Evolutionary conservation across 192 early-diverging fungal genomes (phyloP), one percentile per base, ranked within the genome.

Genomic region (Backusella australiensis): DNA sequence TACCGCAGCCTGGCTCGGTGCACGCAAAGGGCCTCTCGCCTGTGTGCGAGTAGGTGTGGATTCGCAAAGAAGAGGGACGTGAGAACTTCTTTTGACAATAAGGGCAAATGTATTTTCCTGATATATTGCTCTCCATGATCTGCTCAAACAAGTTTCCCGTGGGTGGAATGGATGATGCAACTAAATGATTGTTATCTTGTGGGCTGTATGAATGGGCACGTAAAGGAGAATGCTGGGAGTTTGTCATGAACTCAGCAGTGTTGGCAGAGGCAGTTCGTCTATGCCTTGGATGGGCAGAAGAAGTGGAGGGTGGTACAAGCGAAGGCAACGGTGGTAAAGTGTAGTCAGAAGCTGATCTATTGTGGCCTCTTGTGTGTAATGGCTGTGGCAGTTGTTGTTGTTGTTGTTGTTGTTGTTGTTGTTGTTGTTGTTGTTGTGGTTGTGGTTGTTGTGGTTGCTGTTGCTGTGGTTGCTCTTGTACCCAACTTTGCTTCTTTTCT

Each of bases 41-140:
- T 3, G 93, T 94, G 52, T 94, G 93, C 0, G 91, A 91, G 75
- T 89, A 88, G n/a, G 88, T 90, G 75, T 94, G 92, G 34, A 91
- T 92, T 1, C 86, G 79, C 0, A 93, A 75, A 0, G 92, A 90
- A 11, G 89, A 91, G 0, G 92, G 92, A 17, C 93, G 85, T 1
- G 90, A 86, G 56, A 93, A 94, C n/a, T 72, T 71, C 63, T 93
- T 94, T 21, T 78, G 56, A 59, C 92, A 94, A 32, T 80, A 82
- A n/a, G 82, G 77, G 65, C 91, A 93, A 53, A 84, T 80, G 73
- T 63, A 63, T 63, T 63, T 63, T 29, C 56, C 56, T 26, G 26
- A 11, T 14, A 63, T 5, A 14, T 63, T 49, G 19, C 17, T 21
- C 15, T 49, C 46, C 17, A 49, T 29, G 9, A 59, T 59, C 17